These are phyloP conservation scores for Lactifluus volemus DNA, from an alignment of 768 basidiomycete genomes.

Conservation along the genomic window DNA sequence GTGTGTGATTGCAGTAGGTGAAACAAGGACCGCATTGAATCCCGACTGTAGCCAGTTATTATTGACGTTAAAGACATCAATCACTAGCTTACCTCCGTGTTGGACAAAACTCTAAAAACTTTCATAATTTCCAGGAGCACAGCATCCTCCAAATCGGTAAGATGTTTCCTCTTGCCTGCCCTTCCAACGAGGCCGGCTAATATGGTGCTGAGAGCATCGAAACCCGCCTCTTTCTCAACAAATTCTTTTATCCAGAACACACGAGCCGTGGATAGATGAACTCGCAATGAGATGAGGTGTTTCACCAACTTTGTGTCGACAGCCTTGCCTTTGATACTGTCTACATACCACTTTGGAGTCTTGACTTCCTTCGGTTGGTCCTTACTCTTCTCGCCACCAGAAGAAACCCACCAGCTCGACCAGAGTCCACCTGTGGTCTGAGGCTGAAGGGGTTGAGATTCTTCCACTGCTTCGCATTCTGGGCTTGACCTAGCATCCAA, in stretches of 20 bases:
- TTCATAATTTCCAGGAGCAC: constrained; percentile 68
- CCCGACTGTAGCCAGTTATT: constrained; percentile 44
- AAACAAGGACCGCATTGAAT: constrained; percentile 55
- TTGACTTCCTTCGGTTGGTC: constrained; percentile 32
- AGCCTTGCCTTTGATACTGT: constrained; percentile 47
- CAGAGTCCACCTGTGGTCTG: constrained; percentile 73
- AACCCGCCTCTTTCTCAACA: constrained; percentile 52
- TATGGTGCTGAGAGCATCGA: constrained; percentile 50
- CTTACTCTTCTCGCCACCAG: constrained; percentile 44
- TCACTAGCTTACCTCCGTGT: constrained; percentile 59
- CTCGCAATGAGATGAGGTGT: constrained; percentile 72
- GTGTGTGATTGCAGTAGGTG: constrained; percentile 58
- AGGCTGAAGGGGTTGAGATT: constrained; percentile 36
- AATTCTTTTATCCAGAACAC: constrained; percentile 75
- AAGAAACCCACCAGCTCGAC: constrained; percentile 67
- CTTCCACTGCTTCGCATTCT: constrained; percentile 7
- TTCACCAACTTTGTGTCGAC: constrained; percentile 58
- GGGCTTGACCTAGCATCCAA: background rate
- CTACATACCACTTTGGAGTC: constrained; percentile 55
- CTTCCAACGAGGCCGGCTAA: constrained; percentile 58
- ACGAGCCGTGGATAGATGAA: constrained; percentile 78
- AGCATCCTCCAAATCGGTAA: constrained; percentile 57
- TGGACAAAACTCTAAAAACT: constrained; percentile 74
- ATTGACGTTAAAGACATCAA: constrained; percentile 5
- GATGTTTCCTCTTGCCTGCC: constrained; percentile 49